Percentiles rank a stretch among this genome's conserved stretches.
Evolutionary conservation across 192 early-diverging fungal species (phyloP).

Genomic region (Entomortierella parvispora): DNA sequence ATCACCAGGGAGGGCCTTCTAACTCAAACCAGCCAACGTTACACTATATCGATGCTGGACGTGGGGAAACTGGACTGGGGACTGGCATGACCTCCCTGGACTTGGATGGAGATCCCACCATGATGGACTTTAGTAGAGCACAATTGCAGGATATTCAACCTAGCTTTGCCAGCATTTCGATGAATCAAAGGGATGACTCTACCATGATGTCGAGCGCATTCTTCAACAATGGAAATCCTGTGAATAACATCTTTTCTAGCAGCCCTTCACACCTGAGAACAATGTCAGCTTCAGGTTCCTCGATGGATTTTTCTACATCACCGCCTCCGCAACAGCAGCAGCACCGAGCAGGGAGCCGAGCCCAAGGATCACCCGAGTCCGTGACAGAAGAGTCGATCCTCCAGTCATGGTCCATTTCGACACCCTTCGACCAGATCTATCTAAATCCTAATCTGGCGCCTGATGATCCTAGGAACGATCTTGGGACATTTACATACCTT

Average conservation of each 20-base stretch:
- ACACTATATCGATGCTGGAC: no score
- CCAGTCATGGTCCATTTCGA: slow-evolving; percentile 32
- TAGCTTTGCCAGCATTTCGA: no score
- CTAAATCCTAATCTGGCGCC: slow-evolving; percentile 25
- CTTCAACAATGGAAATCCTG: no score
- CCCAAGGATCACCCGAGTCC: slow-evolving; percentile 26
- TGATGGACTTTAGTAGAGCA: no score
- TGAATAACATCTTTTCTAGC: neutral
- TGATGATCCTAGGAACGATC: slow-evolving; percentile 37
- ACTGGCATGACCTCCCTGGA: no score
- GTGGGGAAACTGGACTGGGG: no score
- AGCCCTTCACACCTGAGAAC: neutral
- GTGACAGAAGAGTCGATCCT: slow-evolving; percentile 25
- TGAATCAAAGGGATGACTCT: neutral
- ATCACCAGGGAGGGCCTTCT: neutral
- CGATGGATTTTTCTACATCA: neutral
- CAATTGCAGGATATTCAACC: no score
- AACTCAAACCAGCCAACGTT: neutral
- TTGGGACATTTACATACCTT: slow-evolving; percentile 25
- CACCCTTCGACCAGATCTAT: slow-evolving; percentile 19
- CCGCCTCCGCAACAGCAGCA: slow-evolving; percentile 2
- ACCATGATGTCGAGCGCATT: neutral
- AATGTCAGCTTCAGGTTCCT: neutral
- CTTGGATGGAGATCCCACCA: no score
- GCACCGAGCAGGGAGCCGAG: neutral